Conservation (phyloP, 306 rosid genomes). For the Sicyos baderoa region DNA sequence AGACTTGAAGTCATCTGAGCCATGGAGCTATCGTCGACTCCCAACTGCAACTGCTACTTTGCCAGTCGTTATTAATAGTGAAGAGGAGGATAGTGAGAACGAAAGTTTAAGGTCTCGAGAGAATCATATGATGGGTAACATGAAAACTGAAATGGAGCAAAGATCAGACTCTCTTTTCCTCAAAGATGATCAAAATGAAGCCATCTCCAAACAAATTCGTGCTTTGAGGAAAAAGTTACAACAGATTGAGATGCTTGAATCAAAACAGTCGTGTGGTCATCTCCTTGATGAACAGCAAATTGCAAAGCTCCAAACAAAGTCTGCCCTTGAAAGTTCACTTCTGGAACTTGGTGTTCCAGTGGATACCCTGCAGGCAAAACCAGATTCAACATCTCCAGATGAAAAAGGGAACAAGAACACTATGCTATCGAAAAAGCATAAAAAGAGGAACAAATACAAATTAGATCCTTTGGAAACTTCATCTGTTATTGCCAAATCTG, state of each 20-base stretch:
- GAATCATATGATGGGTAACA: conserved; percentile 31
- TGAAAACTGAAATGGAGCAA: conserved; percentile 37
- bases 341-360: conserved; percentile 63
- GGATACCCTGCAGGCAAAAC: conserved; percentile 32
- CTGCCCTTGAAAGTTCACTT: conserved; percentile 58
- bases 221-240: conserved; percentile 84
- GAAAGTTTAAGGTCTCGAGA: conserved; percentile 51
- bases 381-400: conserved; percentile 36
- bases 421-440: conserved; percentile 50
- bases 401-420: conserved; percentile 59
- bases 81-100: conserved; percentile 68
- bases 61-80: conserved; percentile 69
- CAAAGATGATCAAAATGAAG: conserved; percentile 42
- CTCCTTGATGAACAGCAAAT: conserved; percentile 87
- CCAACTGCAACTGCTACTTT: conserved; percentile 89
- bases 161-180: conserved; percentile 54
- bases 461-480: conserved; percentile 32
- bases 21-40: conserved; percentile 77
- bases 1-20: conserved; percentile 76
- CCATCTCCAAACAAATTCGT: conserved; percentile 48
- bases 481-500: conserved; percentile 33
- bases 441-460: conserved; percentile 48
- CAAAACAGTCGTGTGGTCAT: conserved; percentile 60
- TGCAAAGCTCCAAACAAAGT: conserved; percentile 64
- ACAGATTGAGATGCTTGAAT: conserved; percentile 95